These are phyloP conservation scores for Fusarium sp. DNA, from an alignment of 2,329 filamentous ascomycete species.

Conservation along the genomic window DNA sequence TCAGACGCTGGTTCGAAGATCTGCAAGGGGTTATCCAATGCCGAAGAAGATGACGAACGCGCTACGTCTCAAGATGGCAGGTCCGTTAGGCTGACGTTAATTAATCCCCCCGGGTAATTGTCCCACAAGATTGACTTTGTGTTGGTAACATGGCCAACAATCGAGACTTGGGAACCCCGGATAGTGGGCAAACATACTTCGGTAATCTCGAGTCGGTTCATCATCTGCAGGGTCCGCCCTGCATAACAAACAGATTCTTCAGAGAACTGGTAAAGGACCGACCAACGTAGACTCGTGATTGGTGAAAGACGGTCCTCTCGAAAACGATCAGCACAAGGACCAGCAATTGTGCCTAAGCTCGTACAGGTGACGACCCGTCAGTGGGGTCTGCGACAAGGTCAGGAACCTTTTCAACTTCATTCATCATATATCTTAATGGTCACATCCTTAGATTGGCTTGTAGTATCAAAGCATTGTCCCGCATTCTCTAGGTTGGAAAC, in stretches of 20 bases:
- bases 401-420: not conserved
- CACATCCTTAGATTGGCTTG: not conserved
- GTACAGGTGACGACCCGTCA: not conserved
- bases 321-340: not conserved
- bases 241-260: not conserved
- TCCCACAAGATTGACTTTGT: slow-evolving; percentile 9
- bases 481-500: not conserved
- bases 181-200: not conserved
- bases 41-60: not conserved
- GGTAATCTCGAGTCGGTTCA: slow-evolving; percentile 5
- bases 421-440: not conserved
- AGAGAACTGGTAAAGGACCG: not conserved
- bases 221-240: no score
- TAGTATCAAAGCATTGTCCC: not conserved
- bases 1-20: slow-evolving; percentile 8
- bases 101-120: not conserved
- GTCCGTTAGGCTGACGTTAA: not conserved
- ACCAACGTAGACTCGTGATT: not conserved
- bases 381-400: not conserved
- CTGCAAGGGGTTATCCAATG: not conserved
- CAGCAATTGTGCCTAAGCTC: not conserved
- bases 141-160: not conserved
- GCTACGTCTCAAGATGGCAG: slow-evolving; percentile 7
- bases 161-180: not conserved
- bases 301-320: no score